Conservation (phyloP, 1,284 basidiomycete species). For the Sanghuangporus weigelae region DNA sequence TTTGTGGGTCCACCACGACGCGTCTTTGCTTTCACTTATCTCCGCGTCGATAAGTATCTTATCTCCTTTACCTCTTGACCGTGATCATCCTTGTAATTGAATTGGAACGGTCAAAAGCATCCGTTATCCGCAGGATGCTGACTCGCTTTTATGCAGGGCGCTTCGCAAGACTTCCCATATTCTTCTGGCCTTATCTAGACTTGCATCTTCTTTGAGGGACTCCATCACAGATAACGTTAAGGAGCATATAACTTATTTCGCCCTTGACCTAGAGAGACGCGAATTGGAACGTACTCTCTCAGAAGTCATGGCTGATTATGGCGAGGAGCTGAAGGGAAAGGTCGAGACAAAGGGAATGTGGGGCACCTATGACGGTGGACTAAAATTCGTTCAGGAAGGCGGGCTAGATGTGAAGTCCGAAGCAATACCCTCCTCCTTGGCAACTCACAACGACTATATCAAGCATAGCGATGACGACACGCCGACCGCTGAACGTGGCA, state of each 20-base stretch:
- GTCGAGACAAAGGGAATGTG: slow-evolving; percentile 79
- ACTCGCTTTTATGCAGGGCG: slow-evolving; percentile 43
- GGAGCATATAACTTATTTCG: slow-evolving; percentile 74
- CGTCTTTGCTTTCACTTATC: slow-evolving; percentile 1
- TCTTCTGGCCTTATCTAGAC: slow-evolving; percentile 65
- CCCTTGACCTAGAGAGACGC: slow-evolving; percentile 85
- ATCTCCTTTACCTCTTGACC: slow-evolving; percentile 13
- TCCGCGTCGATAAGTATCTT: slow-evolving; percentile 16
- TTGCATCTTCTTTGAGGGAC: slow-evolving; percentile 30
- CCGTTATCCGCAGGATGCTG: neutral
- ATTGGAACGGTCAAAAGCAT: neutral
- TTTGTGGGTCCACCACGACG: slow-evolving; percentile 12
- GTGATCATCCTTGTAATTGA: neutral
- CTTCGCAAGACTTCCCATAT: slow-evolving; percentile 90
- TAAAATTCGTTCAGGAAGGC: slow-evolving; percentile 59
- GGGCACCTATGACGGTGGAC: slow-evolving; percentile 85
- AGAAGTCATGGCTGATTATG: slow-evolving; percentile 64
- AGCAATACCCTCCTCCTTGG: neutral
- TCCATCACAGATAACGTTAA: slow-evolving; percentile 6
- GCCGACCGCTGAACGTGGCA: neutral
- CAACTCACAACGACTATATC: neutral
- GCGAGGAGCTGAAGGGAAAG: slow-evolving; percentile 60
- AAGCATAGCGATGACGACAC: neutral
- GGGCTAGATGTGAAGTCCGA: slow-evolving; percentile 33
- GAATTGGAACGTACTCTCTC: slow-evolving; percentile 82